Base-by-base conservation (phyloP, 1,284 basidiomycete genomes). In the Meripilus lineatus region DNA sequence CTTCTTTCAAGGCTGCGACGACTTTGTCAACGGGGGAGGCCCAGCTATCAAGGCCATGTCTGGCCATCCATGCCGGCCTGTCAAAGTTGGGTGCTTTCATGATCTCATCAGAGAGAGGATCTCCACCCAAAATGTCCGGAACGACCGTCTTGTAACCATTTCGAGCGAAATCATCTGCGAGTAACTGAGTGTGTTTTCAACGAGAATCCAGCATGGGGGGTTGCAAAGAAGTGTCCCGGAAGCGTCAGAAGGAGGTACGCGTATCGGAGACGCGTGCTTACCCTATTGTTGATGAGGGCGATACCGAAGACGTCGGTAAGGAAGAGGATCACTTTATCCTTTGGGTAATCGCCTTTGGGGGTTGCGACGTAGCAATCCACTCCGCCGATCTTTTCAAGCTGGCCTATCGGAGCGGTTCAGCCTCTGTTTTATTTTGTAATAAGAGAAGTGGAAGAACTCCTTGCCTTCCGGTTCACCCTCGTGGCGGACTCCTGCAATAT, bases 51-150 rank as follows among this genome's bases (percentile, higher is more conserved):
- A 53, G 38, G 5, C 58, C 57, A 54, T 88, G 84, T 0, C 58
- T 69, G 1, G 42, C 42, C 32, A 79, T 48, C 82, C 84, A 89
- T 11, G 48, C 55, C 8, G 28, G 28, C 63, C 92, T 80, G 64
- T 98, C 95, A 62, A 98, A 99, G 63, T 93, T 93, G 14, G 93
- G 89, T 64, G 97, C 93, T 48, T 91, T 84, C 37, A 71, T 64
- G n/a, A n/a, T n/a, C n/a, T n/a, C n/a, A 3, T 63, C 46, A 7
- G 71, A 64, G 36, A 79, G 55, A 13, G 77, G 61, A 56, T 87
- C 84, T 32, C 74, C 81, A 55, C 75, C 68, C 38, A 87, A 65
- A 52, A 79, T 72, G 61, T 85, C 81, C 0, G 75, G 73, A 11
- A 73, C 53, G 47, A 83, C 66, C 6, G 71, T 73, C 70, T 79